Conservation (phyloP, 164 flowering plant species). For the Aristolochia fimbriata region DNA sequence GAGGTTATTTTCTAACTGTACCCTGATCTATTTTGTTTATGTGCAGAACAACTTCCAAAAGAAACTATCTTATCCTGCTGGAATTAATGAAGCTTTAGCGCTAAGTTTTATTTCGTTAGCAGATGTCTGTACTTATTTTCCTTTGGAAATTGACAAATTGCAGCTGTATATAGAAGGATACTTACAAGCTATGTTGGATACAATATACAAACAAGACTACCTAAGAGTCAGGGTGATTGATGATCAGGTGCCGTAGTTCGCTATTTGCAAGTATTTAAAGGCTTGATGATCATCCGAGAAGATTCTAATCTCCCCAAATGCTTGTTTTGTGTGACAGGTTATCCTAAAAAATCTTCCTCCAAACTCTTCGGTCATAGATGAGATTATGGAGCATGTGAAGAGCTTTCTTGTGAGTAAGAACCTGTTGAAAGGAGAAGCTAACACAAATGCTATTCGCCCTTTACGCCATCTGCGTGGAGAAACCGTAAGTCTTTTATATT, state of each 20-base stretch:
- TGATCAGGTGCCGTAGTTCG: conserved; percentile 41
- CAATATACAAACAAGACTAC: conserved; percentile 82
- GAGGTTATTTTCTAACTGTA: conserved; percentile 45
- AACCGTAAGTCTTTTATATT: conserved; percentile 23
- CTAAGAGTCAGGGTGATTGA: conserved; percentile 82
- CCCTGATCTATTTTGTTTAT: background rate
- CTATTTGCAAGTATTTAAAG: too few species aligned
- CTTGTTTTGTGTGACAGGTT: conserved; percentile 35
- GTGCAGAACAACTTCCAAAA: background rate
- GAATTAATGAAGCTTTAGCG: background rate
- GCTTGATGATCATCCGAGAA: too few species aligned
- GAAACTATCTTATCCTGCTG: background rate
- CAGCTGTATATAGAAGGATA: conserved; percentile 96
- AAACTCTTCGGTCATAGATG: conserved; percentile 68
- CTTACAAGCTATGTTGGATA: conserved; percentile 91
- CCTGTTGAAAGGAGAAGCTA: conserved; percentile 35
- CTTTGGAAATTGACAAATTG: conserved; percentile 12
- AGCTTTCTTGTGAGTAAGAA: conserved; percentile 70
- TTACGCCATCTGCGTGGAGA: conserved; percentile 9
- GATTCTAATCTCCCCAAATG: background rate
- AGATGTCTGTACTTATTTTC: background rate
- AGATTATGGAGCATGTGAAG: conserved; percentile 75
- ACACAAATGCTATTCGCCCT: conserved; percentile 1
- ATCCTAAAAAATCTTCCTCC: conserved; percentile 92
- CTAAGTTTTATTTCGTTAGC: background rate